These are phyloP conservation scores for Xylaria sp. DNA, from an alignment of 2,329 filamentous ascomycete genomes.

Conservation along the genomic window DNA sequence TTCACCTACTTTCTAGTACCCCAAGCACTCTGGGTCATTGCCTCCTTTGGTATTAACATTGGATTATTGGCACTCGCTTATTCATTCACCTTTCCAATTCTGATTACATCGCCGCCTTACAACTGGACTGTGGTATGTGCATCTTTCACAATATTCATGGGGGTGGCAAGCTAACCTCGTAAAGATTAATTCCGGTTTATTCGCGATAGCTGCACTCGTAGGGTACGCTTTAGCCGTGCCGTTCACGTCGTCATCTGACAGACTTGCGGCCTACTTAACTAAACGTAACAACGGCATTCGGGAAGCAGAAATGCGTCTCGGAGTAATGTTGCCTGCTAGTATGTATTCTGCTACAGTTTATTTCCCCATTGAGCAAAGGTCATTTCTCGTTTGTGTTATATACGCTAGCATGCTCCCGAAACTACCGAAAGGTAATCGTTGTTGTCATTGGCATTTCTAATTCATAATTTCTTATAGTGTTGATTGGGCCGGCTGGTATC, in stretches of 20 bases:
- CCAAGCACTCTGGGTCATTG: conserved; percentile 58
- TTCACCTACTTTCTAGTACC: conserved; percentile 59
- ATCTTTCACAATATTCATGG: conserved; percentile 5
- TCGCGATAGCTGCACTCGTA: conserved; percentile 51
- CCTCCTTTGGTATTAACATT: conserved; percentile 59
- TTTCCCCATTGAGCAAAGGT: conserved; percentile 1
- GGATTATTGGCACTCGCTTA: conserved; percentile 58
- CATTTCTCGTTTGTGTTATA: not conserved
- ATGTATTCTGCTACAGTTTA: not conserved
- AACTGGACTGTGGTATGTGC: conserved; percentile 54
- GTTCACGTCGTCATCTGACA: conserved; percentile 51
- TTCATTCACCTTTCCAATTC: conserved; percentile 59
- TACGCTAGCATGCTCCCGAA: conserved; percentile 1
- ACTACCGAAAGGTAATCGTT: not conserved
- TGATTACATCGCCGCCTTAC: conserved; percentile 55
- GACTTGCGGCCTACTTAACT: conserved; percentile 53
- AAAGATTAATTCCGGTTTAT: conserved; percentile 48
- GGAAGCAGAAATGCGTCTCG: conserved; percentile 57
- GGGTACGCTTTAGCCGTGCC: conserved; percentile 54
- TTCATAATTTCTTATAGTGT: conserved; percentile 30
- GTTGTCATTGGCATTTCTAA: conserved; percentile 4
- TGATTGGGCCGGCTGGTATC: conserved; percentile 51
- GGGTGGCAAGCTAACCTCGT: conserved; percentile 14
- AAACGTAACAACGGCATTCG: conserved; percentile 54
- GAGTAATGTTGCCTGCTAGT: conserved; percentile 49